A percentile compares a stretch with the other conserved stretches of the same genome.
phyloP scores from a whole-genome alignment of 2,329 filamentous ascomycete genomes.

The Botryotinia calthae region DNA sequence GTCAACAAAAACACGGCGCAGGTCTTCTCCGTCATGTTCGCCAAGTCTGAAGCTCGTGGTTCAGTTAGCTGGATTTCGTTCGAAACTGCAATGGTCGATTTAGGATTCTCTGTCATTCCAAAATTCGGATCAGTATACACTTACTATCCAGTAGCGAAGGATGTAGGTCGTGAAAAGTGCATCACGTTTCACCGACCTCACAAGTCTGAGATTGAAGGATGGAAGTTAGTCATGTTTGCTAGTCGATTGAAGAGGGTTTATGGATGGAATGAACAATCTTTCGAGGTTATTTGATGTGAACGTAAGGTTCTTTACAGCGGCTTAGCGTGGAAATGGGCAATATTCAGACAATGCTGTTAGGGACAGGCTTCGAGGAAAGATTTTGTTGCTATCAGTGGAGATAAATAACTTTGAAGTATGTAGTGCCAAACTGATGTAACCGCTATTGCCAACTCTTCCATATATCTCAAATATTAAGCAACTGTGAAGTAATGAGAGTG shows the following conservation, averaged over 20 bases:
- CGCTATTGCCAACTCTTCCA: no score
- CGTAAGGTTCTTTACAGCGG: background rate
- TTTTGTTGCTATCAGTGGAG: background rate
- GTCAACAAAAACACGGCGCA: constrained; percentile 43
- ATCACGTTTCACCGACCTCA: constrained; percentile 19
- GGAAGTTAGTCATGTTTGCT: constrained; percentile 10
- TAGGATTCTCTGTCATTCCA: constrained; percentile 44
- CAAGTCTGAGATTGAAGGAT: constrained; percentile 13
- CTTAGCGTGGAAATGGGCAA: background rate
- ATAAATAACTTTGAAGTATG: background rate
- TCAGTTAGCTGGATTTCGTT: constrained; percentile 36
- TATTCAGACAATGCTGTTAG: background rate
- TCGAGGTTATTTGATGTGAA: background rate
- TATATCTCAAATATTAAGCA: background rate
- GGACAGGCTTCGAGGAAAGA: background rate
- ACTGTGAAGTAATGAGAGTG: background rate
- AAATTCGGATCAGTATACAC: constrained; percentile 45
- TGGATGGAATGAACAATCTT: constrained; percentile 7
- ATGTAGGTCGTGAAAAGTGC: constrained; percentile 3
- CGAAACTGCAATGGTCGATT: constrained; percentile 43
- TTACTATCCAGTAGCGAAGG: background rate
- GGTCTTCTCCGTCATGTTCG: constrained; percentile 41
- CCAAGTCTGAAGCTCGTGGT: constrained; percentile 26
- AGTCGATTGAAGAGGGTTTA: constrained; percentile 19
- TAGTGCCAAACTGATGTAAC: background rate